Evolutionary conservation across 1,139 yeast genomes (phyloP).

Genomic region (Suhomyces anneliseae): DNA sequence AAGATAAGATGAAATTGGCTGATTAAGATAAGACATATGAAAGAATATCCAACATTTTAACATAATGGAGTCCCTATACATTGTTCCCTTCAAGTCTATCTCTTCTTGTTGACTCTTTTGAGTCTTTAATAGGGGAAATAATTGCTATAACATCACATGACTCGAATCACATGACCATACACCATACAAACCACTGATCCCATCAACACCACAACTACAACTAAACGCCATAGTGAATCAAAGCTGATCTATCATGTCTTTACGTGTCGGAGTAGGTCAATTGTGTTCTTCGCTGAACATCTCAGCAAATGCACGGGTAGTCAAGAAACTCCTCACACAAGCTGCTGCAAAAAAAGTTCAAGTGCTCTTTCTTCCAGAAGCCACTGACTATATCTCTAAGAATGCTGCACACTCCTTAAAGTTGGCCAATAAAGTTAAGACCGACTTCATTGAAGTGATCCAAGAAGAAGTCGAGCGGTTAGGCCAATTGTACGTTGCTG

Average conservation of each 20-base stretch:
- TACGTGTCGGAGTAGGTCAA: slow-evolving; percentile 77
- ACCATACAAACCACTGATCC: neutral
- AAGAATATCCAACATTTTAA: too few species aligned
- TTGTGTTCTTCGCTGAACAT: slow-evolving; percentile 72
- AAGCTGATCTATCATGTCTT: slow-evolving; percentile 3
- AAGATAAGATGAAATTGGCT: too few species aligned
- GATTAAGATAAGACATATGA: too few species aligned
- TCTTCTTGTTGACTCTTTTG: too few species aligned
- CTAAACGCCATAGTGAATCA: neutral
- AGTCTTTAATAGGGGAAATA: too few species aligned
- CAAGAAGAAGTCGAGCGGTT: slow-evolving; percentile 45
- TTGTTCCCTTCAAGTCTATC: too few species aligned
- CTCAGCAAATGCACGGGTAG: slow-evolving; percentile 57
- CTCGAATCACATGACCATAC: neutral
- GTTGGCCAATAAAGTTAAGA: slow-evolving; percentile 53
- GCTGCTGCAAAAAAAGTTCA: slow-evolving; percentile 62
- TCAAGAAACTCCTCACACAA: slow-evolving; percentile 54
- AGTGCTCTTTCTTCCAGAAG: slow-evolving; percentile 86
- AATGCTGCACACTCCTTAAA: slow-evolving; percentile 63
- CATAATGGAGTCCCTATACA: too few species aligned
- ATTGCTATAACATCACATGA: neutral
- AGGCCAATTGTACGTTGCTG: slow-evolving; percentile 35
- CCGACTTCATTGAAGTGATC: slow-evolving; percentile 53
- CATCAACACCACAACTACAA: neutral
- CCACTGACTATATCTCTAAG: slow-evolving; percentile 81